These are phyloP conservation scores for Trypanosoma grayi DNA, from an alignment of 208 protist genomes.

Conservation along the genomic window DNA sequence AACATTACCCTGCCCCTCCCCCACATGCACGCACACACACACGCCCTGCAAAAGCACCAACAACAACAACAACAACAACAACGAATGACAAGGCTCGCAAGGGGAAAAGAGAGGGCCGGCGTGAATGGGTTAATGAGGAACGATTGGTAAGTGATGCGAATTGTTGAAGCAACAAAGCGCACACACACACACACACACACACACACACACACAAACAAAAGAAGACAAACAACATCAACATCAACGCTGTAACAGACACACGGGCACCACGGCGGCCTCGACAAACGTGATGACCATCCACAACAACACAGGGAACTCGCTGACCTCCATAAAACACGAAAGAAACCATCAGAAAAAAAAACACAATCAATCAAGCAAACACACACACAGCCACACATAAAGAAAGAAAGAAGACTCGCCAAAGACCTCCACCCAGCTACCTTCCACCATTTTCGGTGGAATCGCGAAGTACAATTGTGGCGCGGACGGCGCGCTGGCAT, in stretches of 20 bases:
- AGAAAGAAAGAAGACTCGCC: neutral
- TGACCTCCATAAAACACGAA: neutral
- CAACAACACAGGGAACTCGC: neutral
- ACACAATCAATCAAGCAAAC: neutral
- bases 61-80: no score
- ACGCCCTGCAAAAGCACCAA: no score
- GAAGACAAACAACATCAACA: no score
- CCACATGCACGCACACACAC: no score
- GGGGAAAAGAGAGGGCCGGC: no score
- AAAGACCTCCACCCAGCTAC: neutral
- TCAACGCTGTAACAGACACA: neutral
- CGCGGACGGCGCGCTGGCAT: conserved; percentile 45
- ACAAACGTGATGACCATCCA: neutral
- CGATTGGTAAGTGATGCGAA: neutral
- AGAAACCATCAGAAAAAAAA: neutral
- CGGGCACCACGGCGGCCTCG: neutral
- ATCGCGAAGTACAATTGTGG: conserved; percentile 44
- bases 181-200: conserved; percentile 23
- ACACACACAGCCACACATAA: neutral
- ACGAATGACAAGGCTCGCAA: no score
- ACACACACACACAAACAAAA: neutral
- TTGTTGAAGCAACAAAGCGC: neutral
- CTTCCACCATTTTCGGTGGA: neutral
- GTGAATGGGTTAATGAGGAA: no score
- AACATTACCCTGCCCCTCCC: no score